A percentile compares a stretch with the other conserved stretches of the same genome.
Evolutionary conservation across 1,284 basidiomycete species (phyloP).

Genomic region (Cryptococcus depauperatus): DNA sequence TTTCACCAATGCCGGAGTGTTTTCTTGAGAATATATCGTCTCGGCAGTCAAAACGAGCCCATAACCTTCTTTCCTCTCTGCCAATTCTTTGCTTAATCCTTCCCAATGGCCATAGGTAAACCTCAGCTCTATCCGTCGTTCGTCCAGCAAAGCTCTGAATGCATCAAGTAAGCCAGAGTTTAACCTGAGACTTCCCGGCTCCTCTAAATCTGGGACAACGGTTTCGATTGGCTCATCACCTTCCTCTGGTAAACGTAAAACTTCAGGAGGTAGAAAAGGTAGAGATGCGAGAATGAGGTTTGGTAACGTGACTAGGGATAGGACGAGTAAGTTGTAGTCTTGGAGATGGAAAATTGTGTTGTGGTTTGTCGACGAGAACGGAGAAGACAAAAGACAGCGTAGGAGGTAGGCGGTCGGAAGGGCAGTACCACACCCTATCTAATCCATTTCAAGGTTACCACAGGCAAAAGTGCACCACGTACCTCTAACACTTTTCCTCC

Average conservation of each 20-base stretch:
- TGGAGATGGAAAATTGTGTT: slow-evolving; percentile 70
- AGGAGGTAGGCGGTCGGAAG: slow-evolving; percentile 72
- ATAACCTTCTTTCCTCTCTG: slow-evolving; percentile 45
- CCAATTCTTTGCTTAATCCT: slow-evolving; percentile 20
- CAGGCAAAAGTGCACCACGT: neutral
- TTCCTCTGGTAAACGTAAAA: slow-evolving; percentile 27
- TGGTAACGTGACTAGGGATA: slow-evolving; percentile 74
- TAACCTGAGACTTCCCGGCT: slow-evolving; percentile 50
- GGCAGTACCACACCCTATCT: slow-evolving; percentile 91
- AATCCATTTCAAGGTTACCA: neutral
- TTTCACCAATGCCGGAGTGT: slow-evolving; percentile 58
- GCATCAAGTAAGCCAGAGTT: slow-evolving; percentile 57
- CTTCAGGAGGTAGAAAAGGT: slow-evolving; percentile 20
- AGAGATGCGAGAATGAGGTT: slow-evolving; percentile 66
- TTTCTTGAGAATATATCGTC: slow-evolving; percentile 75
- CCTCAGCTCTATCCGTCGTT: slow-evolving; percentile 54
- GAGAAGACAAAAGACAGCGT: slow-evolving; percentile 51
- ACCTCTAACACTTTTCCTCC: slow-evolving; percentile 61
- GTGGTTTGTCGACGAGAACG: slow-evolving; percentile 15
- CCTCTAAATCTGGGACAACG: slow-evolving; percentile 17
- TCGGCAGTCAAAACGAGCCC: slow-evolving; percentile 79
- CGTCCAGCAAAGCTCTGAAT: slow-evolving; percentile 56
- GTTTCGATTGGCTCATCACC: slow-evolving; percentile 48
- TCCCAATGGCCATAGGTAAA: slow-evolving; percentile 81
- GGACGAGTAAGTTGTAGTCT: slow-evolving; percentile 82